Evolutionary conservation across 129 eudicot genomes (phyloP).

Genomic region (Flaveria linearis): DNA sequence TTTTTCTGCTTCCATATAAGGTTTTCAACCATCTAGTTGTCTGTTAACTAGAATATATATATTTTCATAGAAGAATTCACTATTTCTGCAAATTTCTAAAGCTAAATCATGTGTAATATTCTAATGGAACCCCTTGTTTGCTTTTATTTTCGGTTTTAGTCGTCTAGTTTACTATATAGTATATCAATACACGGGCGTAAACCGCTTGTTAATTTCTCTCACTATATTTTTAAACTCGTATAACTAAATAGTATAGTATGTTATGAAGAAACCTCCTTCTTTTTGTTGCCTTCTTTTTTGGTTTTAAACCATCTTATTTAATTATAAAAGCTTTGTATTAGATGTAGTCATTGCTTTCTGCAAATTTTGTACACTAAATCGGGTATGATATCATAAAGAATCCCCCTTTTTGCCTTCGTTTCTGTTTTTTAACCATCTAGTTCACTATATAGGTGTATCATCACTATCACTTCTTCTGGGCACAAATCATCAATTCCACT

Average conservation of each 20-base stretch:
- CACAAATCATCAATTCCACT: background rate
- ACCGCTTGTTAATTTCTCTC: background rate
- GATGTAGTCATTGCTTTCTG: background rate
- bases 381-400: background rate
- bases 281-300: background rate
- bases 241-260: background rate
- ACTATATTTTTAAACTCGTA: background rate
- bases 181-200: background rate
- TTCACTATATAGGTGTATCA: background rate
- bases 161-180: background rate
- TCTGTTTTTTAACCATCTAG: background rate
- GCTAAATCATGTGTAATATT: background rate
- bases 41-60: background rate
- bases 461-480: background rate
- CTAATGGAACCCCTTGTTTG: background rate
- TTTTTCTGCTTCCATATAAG: background rate
- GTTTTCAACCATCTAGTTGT: background rate
- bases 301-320: background rate
- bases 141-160: background rate
- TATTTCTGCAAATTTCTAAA: constrained; percentile 2
- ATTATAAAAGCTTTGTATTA: background rate
- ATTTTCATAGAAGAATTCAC: background rate
- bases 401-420: background rate
- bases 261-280: background rate
- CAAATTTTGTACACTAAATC: background rate